phyloP scores from a whole-genome alignment of 1,284 basidiomycete genomes.

The Ustilago cynodontis region DNA sequence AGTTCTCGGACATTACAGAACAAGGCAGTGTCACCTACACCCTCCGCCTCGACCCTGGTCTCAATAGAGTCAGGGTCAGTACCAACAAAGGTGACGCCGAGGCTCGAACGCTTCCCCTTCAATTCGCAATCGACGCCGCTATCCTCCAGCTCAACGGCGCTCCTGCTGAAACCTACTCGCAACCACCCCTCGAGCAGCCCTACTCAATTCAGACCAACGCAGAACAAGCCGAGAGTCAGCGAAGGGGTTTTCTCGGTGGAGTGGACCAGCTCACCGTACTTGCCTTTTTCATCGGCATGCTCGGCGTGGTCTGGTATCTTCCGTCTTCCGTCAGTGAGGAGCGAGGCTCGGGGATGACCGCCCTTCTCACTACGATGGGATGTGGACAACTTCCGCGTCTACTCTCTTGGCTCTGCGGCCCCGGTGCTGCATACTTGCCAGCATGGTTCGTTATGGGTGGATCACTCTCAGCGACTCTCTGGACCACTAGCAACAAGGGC shows the following conservation, averaged over 20 bases:
- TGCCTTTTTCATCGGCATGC: constrained; percentile 75
- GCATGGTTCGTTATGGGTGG: constrained; percentile 77
- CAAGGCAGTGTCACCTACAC: constrained; percentile 76
- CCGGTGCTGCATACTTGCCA: constrained; percentile 73
- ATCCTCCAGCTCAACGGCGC: constrained; percentile 73
- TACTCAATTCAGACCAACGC: constrained; percentile 79
- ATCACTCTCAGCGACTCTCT: constrained; percentile 78
- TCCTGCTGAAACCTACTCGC: constrained; percentile 69
- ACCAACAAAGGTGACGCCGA: constrained; percentile 80
- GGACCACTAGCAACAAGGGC: constrained; percentile 76
- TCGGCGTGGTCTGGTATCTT: constrained; percentile 77
- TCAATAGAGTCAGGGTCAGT: constrained; percentile 77
- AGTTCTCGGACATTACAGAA: constrained; percentile 73
- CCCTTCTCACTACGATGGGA: constrained; percentile 46
- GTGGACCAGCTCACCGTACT: constrained; percentile 31
- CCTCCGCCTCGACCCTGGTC: constrained; percentile 77
- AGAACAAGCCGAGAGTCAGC: constrained; percentile 75
- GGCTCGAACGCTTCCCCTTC: constrained; percentile 77
- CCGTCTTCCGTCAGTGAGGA: constrained; percentile 70
- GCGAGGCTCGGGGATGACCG: constrained; percentile 42
- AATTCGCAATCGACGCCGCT: constrained; percentile 81
- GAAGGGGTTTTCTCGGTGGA: constrained; percentile 70
- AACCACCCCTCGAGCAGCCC: constrained; percentile 75
- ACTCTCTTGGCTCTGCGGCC: constrained; percentile 42
- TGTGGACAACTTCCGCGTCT: constrained; percentile 44